These are phyloP conservation scores for Aspergillus sp. DNA, from an alignment of 2,329 filamentous ascomycete genomes.

Conservation along the genomic window DNA sequence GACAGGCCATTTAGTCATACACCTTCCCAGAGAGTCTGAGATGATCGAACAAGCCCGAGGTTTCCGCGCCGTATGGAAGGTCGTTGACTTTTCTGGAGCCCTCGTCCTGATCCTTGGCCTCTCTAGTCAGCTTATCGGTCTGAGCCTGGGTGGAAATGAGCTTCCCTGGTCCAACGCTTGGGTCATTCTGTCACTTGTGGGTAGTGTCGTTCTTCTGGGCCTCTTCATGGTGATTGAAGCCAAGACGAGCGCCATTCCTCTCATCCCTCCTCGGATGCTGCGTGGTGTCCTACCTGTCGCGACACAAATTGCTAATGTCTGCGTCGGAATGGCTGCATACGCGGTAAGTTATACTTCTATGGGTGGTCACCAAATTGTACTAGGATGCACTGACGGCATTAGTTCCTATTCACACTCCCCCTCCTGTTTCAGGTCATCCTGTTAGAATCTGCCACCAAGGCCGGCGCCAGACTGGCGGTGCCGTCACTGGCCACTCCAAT, in stretches of 20 bases:
- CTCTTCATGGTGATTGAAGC: constrained; percentile 41
- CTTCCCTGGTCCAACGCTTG: constrained; percentile 43
- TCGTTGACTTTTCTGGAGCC: constrained; percentile 59
- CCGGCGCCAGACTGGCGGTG: constrained; percentile 44
- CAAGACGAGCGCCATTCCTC: constrained; percentile 40
- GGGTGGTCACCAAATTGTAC: no score
- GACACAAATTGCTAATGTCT: constrained; percentile 59
- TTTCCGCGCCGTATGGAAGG: constrained; percentile 47
- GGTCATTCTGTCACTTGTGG: constrained; percentile 39
- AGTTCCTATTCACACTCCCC: constrained; percentile 49
- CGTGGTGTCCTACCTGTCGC: constrained; percentile 54
- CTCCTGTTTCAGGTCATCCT: constrained; percentile 44
- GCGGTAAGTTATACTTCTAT: constrained; percentile 46
- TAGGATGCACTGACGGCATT: not conserved
- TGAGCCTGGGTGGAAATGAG: constrained; percentile 47
- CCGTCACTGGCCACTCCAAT: constrained; percentile 46
- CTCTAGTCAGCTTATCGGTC: constrained; percentile 51
- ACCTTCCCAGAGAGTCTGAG: constrained; percentile 36
- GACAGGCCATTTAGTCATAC: constrained; percentile 53
- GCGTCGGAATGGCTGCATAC: constrained; percentile 60
- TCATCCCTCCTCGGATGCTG: constrained; percentile 52
- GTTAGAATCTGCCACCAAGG: constrained; percentile 43
- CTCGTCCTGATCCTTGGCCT: constrained; percentile 57
- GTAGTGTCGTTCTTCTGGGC: constrained; percentile 36
- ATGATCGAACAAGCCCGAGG: constrained; percentile 18